phyloP scores from a whole-genome alignment of 352 stramenopile species.

The Globisporangium okanoganense region DNA sequence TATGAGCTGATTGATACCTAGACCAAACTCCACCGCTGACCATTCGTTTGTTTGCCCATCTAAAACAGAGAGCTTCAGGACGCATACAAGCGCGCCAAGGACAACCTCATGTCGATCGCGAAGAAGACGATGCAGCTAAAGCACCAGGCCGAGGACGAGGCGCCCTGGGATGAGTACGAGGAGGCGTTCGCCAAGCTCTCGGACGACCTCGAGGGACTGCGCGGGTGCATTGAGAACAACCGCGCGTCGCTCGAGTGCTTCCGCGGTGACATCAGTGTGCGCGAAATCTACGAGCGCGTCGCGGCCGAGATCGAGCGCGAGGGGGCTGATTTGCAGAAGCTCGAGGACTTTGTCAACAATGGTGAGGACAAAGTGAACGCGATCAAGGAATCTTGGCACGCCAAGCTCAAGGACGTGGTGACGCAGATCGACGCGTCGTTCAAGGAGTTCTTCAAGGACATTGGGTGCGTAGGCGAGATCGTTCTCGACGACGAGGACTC shows the following conservation, averaged over 20 bases:
- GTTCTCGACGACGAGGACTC: slow-evolving; percentile 69
- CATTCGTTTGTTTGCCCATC: background rate
- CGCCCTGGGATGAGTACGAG: slow-evolving; percentile 62
- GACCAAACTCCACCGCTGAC: background rate
- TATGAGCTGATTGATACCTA: background rate
- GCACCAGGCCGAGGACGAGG: slow-evolving; percentile 56
- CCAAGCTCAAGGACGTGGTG: slow-evolving; percentile 66
- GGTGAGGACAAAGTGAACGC: slow-evolving; percentile 62
- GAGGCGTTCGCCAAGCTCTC: slow-evolving; percentile 54
- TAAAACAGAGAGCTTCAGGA: slow-evolving; percentile 42
- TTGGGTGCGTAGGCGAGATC: slow-evolving; percentile 85
- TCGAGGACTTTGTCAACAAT: slow-evolving; percentile 61
- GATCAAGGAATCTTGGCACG: slow-evolving; percentile 80
- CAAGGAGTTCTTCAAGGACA: slow-evolving; percentile 81
- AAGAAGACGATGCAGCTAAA: slow-evolving; percentile 72
- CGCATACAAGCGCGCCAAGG: slow-evolving; percentile 56
- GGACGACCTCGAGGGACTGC: slow-evolving; percentile 76
- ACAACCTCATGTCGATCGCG: slow-evolving; percentile 53
- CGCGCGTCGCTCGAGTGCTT: slow-evolving; percentile 77
- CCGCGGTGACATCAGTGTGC: slow-evolving; percentile 68
- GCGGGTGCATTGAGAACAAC: slow-evolving; percentile 83
- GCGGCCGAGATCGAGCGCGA: slow-evolving; percentile 62
- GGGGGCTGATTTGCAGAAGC: slow-evolving; percentile 46
- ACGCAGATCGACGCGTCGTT: slow-evolving; percentile 78
- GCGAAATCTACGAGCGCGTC: slow-evolving; percentile 69